Evolutionary conservation across 1,284 basidiomycete species (phyloP).

Genomic region (Sanguinoderma infundibulare): DNA sequence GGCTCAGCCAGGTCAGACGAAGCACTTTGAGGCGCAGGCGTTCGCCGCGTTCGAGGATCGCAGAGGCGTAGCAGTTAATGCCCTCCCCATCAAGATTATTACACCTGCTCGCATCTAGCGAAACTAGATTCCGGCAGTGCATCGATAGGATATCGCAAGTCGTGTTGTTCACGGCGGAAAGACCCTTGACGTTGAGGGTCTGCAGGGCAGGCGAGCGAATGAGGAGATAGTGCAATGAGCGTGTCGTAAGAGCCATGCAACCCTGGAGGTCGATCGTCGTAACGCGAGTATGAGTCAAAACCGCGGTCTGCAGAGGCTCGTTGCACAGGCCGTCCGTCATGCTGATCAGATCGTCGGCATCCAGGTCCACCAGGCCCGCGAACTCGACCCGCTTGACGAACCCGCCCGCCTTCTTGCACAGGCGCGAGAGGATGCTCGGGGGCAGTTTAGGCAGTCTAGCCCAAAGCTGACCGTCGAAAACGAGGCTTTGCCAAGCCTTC

Average conservation of each 20-base stretch:
- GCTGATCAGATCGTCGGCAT: slow-evolving; percentile 51
- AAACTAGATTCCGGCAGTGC: slow-evolving; percentile 57
- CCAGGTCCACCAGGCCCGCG: slow-evolving; percentile 64
- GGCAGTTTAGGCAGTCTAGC: slow-evolving; percentile 59
- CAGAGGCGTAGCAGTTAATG: slow-evolving; percentile 47
- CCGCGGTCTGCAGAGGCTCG: slow-evolving; percentile 37
- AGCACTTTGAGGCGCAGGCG: slow-evolving; percentile 60
- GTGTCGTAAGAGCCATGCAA: slow-evolving; percentile 67
- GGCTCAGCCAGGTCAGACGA: slow-evolving; percentile 66
- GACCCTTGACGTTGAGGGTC: slow-evolving; percentile 68
- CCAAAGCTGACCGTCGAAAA: slow-evolving; percentile 92
- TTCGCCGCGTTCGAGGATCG: slow-evolving; percentile 48
- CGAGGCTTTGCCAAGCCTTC: slow-evolving; percentile 76
- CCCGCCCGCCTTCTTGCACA: slow-evolving; percentile 59
- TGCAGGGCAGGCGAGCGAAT: slow-evolving; percentile 67
- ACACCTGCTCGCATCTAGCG: slow-evolving; percentile 80
- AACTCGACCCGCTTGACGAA: slow-evolving; percentile 73
- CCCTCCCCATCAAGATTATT: slow-evolving; percentile 69
- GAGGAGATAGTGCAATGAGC: slow-evolving; percentile 74
- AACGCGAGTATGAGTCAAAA: slow-evolving; percentile 59
- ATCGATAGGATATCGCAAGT: slow-evolving; percentile 72
- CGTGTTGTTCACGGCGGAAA: slow-evolving; percentile 69
- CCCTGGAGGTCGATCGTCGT: slow-evolving; percentile 77
- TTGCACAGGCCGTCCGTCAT: slow-evolving; percentile 59
- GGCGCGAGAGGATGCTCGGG: slow-evolving; percentile 49